These are phyloP conservation scores for Saturnispora sekii DNA, from an alignment of 805 yeast species.

Conservation along the genomic window DNA sequence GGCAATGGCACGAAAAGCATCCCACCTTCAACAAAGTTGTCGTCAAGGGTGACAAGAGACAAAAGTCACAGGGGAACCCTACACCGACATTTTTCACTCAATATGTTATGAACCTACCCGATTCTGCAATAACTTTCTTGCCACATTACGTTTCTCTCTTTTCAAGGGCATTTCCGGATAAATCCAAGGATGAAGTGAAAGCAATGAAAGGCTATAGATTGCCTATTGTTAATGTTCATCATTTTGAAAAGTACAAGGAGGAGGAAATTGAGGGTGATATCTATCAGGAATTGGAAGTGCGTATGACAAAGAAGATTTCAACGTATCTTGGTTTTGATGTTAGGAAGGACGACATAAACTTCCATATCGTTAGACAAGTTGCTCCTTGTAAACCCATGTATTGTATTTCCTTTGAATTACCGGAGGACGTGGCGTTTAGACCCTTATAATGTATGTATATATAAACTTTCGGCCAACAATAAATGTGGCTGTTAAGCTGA, in stretches of 20 bases:
- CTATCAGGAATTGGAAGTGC: constrained; percentile 52
- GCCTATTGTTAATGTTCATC: constrained; percentile 80
- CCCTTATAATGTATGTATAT: not conserved
- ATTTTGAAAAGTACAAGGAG: constrained; percentile 83
- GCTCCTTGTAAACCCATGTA: constrained; percentile 97
- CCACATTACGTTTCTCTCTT: constrained; percentile 72
- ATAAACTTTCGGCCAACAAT: too few relatives aligned
- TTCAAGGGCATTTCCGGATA: constrained; percentile 28
- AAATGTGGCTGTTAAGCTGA: too few relatives aligned
- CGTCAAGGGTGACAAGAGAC: constrained; percentile 12
- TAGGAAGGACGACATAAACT: constrained; percentile 39
- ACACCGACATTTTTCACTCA: constrained; percentile 55
- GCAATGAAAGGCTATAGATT: constrained; percentile 40
- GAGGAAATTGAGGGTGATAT: constrained; percentile 59
- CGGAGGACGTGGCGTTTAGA: constrained; percentile 52
- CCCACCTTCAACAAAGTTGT: constrained; percentile 29
- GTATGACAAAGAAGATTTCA: constrained; percentile 49
- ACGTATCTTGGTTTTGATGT: constrained; percentile 38
- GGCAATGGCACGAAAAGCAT: constrained; percentile 34
- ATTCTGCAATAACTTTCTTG: constrained; percentile 75
- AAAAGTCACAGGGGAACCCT: constrained; percentile 9
- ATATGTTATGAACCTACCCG: constrained; percentile 95
- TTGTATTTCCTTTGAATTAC: constrained; percentile 71
- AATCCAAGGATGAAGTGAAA: constrained; percentile 28
- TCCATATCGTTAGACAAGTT: constrained; percentile 86